Evolutionary conservation across 1,284 basidiomycete genomes (phyloP).

Genomic region (Ustilago shanxiensis): DNA sequence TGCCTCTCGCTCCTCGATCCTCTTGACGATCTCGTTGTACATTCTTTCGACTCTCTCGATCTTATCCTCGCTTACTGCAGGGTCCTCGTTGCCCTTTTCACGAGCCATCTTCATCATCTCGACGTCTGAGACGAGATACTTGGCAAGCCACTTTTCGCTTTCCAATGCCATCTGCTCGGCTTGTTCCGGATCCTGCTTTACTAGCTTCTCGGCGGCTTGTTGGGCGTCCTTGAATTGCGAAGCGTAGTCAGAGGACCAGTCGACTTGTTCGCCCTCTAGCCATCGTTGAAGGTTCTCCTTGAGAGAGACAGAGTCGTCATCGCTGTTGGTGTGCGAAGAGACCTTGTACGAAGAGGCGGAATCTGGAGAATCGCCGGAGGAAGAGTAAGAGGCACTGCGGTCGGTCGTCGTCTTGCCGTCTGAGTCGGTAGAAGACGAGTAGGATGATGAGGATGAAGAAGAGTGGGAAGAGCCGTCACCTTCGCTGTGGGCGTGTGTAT

Average conservation of each 20-base stretch:
- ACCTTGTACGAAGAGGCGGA: conserved; percentile 35
- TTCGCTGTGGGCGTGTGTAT: conserved; percentile 12
- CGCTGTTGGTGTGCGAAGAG: conserved; percentile 14
- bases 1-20: conserved; percentile 34
- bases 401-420: conserved; percentile 38
- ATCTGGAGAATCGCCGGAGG: conserved; percentile 23
- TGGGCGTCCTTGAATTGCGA: conserved; percentile 53
- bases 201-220: conserved; percentile 44
- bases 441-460: conserved; percentile 34
- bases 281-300: conserved; percentile 55
- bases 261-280: conserved; percentile 57
- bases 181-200: conserved; percentile 46
- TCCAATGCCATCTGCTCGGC: conserved; percentile 57
- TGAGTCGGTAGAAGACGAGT: conserved; percentile 34
- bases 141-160: conserved; percentile 59
- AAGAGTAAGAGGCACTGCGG: conserved; percentile 37
- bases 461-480: conserved; percentile 20
- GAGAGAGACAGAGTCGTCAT: conserved; percentile 32
- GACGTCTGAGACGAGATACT: conserved; percentile 54
- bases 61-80: conserved; percentile 38
- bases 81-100: conserved; percentile 36
- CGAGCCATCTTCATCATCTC: conserved; percentile 51
- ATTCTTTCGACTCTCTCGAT: conserved; percentile 42
- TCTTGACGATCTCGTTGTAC: conserved; percentile 38
- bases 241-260: conserved; percentile 53